Evolutionary conservation across 139 green algal species (phyloP).

Genomic region (Pseudopediastrum boryanum): DNA sequence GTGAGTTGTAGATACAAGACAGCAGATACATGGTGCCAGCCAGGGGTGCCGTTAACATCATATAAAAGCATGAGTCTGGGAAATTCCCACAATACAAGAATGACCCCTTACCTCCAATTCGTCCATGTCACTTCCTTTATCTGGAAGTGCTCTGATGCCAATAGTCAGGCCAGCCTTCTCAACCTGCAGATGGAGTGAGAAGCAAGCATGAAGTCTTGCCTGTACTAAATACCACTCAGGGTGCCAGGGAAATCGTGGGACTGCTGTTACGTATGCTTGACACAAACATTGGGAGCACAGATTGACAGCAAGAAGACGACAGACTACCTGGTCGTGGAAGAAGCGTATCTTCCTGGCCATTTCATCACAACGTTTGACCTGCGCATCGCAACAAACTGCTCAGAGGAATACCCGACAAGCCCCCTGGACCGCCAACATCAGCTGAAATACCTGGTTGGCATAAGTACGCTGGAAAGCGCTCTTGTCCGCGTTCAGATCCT

Average conservation of each 20-base stretch:
- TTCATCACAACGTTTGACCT: constrained; percentile 98
- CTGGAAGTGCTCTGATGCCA: constrained; percentile 14
- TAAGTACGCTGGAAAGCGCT: constrained; percentile 94
- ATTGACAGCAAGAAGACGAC: background rate
- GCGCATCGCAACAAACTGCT: background rate
- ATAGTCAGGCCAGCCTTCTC: constrained; percentile 71
- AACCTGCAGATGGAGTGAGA: constrained; percentile 51
- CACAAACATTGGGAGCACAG: constrained; percentile 1
- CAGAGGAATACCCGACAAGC: background rate
- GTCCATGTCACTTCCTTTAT: constrained; percentile 58
- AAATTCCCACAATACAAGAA: too few relatives aligned
- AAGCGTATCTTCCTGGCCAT: constrained; percentile 95
- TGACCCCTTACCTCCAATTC: constrained; percentile 83
- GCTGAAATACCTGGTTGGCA: constrained; percentile 76
- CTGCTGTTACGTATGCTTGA: too few relatives aligned
- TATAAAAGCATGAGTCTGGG: too few relatives aligned
- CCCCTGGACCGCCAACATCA: background rate
- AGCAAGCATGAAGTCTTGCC: too few relatives aligned
- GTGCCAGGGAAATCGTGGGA: too few relatives aligned
- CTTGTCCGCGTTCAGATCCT: constrained; percentile 93
- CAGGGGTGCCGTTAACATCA: too few relatives aligned
- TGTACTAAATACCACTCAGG: too few relatives aligned
- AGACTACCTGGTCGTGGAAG: constrained; percentile 84
- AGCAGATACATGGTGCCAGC: too few relatives aligned
- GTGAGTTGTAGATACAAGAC: too few relatives aligned